Evolutionary conservation across 1,284 basidiomycete species (phyloP), one percentile per base, ranked within the genome.

Genomic region (Pseudozyma sp.): DNA sequence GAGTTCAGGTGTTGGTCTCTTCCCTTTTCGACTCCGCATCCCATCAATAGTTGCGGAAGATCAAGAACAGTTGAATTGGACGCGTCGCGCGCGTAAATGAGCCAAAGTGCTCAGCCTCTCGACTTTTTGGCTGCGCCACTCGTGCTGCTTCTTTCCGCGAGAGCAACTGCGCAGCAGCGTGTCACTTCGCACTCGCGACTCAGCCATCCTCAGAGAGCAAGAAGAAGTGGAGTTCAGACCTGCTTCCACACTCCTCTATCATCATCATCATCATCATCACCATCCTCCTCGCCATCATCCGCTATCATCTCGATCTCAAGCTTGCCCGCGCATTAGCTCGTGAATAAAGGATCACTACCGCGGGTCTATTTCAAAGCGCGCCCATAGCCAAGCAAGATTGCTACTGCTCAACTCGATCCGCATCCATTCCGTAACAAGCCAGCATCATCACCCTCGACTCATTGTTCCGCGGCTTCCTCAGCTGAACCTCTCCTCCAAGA

Each of bases 11-110:
- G 68, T 70, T 70, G 68, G 62, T 70, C 68, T 70, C 38, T 48
- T 60, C 31, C 21, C 34, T 54, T 38, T 42, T 38, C 13, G 14
- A 45, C 2, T 52, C 40, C 45, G 48, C 52, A 49, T 31, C 1
- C 18, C 19, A 34, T 9, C 18, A 34, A 34, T 9, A 18, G 7
- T 5, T 34, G 19, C 45, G 18, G 45, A 21, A 25, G 21, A 25
- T 3, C 25, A 31, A 31, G 25, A 31, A 6, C 25, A 31, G 25
- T 31, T 31, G 18, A 47, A 6, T 16, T 2, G 38, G 60, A 70
- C 68, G 68, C 68, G 68, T 70, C 68, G 68, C 68, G 68, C 68
- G 68, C 68, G 68, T 70, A 70, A 70, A 70, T 64, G 67, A 70
- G 61, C 57, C 45, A 70, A 70, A 70, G 68, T 53, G 62, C 43